Evolutionary conservation across 768 basidiomycete genomes (phyloP).

Genomic region (Rhizopogon vesiculosus): DNA sequence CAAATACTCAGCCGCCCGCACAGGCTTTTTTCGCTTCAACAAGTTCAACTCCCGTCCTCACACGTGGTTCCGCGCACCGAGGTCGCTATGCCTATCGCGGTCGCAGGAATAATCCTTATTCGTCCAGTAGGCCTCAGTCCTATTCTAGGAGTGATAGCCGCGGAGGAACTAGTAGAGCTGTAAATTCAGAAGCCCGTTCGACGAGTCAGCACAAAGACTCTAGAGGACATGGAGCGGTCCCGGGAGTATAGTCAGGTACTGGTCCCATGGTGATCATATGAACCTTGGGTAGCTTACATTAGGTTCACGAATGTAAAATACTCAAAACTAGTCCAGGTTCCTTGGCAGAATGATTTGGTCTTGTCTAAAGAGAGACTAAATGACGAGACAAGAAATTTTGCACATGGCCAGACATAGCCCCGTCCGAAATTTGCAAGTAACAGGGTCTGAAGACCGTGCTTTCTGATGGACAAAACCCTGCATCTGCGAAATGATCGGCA

Average conservation of each 20-base stretch:
- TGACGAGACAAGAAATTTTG: background rate
- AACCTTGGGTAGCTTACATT: background rate
- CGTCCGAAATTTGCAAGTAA: background rate
- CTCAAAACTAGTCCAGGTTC: background rate
- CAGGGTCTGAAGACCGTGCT: background rate
- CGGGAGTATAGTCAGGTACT: background rate
- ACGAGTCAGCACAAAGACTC: background rate
- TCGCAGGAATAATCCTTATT: slow-evolving; percentile 1
- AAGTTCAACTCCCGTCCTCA: slow-evolving; percentile 9
- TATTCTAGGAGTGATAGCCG: background rate
- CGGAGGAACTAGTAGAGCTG: background rate
- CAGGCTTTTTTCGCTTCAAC: slow-evolving; percentile 6
- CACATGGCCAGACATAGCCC: background rate
- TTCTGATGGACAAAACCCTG: background rate
- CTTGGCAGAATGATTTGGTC: background rate
- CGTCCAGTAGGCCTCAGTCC: background rate
- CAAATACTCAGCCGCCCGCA: slow-evolving; percentile 3
- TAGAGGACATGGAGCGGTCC: background rate
- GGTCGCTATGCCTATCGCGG: slow-evolving; percentile 13
- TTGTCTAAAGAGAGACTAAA: background rate
- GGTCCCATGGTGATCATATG: background rate
- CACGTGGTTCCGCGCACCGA: slow-evolving; percentile 14
- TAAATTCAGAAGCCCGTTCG: background rate
- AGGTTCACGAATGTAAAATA: background rate
- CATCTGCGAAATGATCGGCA: background rate